Evolutionary conservation across 2,329 filamentous ascomycete genomes (phyloP), one percentile per base, ranked within the genome.

Genomic region (Arthrobotrys musiformis): DNA sequence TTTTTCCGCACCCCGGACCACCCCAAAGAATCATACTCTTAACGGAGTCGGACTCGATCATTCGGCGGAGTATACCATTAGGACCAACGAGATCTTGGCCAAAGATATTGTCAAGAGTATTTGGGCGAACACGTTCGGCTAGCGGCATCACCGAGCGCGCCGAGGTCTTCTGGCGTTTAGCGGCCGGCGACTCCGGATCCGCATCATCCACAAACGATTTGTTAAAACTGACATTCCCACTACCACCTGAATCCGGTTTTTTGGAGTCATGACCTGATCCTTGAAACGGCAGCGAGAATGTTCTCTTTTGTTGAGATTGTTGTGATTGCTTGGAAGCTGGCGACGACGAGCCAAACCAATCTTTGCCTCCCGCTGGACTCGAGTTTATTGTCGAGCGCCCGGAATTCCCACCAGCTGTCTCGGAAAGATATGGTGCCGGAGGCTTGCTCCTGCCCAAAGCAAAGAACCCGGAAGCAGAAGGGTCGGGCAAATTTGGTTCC

Each of bases 1-100:
- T 95, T 85, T 95, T 95, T 79, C 92, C 92, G 0, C 92, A 94
- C 22, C 92, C 92, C 0, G 92, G 90, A 0, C 88, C 89, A 33
- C 92, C 92, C 92, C 95, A 99, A 13, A 99, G 86, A 44, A 99
- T 93, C 93, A 99, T 97, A 13, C 93, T 97, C 0, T 95, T 94
- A 33, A 98, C 90, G 4, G 91, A 88, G 81, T 95, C 91, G 74
- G 91, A 88, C 81, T 97, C 92, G 79, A 99, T 96, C 74, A 98
- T 87, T 30, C 91, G 90, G 2, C 94, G 90, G 48, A 99, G 86
- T 4, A 98, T 89, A n/a, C 95, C 95, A 33, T 89, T 86, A 0
- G 89, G 89, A 0, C 93, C 94, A 1, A 99, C 94, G 0, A 99
- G 89, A 50, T 97, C 93, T 84, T 99, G 95, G 0, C 95, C 95